Evolutionary conservation across 2,329 filamentous ascomycete species (phyloP).

Genomic region (Penicillium digitatum): DNA sequence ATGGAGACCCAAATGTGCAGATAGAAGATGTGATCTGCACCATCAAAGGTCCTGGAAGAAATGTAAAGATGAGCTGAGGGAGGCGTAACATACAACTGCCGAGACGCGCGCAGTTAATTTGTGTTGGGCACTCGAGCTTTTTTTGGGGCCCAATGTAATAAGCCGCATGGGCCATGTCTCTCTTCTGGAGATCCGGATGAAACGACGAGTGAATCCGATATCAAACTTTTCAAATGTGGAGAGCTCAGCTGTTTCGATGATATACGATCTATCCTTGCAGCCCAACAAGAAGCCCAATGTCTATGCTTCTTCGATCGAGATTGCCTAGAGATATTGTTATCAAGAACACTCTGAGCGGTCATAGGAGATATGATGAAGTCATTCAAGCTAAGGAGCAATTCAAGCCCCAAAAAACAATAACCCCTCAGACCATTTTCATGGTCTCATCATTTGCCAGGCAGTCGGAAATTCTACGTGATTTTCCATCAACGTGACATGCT

Average conservation of each 20-base stretch:
- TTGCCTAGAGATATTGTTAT: neutral
- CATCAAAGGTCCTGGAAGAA: constrained; percentile 1
- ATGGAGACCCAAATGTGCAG: constrained; percentile 13
- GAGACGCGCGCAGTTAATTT: constrained; percentile 10
- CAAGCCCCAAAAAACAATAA: constrained; percentile 8
- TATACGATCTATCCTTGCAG: constrained; percentile 12
- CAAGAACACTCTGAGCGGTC: neutral
- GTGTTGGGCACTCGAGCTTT: constrained; percentile 16
- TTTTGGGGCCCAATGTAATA: constrained; percentile 22
- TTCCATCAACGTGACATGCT: constrained; percentile 1
- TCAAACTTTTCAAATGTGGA: neutral
- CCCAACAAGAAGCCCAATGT: constrained; percentile 24
- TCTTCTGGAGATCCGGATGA: neutral
- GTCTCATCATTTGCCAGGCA: constrained; percentile 4
- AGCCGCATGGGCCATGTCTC: constrained; percentile 21
- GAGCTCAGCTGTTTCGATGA: neutral
- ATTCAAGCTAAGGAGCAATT: constrained; percentile 5
- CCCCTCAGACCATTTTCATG: constrained; percentile 9
- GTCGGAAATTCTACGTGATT: constrained; percentile 13
- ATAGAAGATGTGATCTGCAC: constrained; percentile 16
- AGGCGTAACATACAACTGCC: constrained; percentile 12
- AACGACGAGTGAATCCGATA: neutral
- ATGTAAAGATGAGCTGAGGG: constrained; percentile 15
- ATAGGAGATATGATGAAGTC: constrained; percentile 6
- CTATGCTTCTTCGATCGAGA: neutral